Percentiles rank a stretch among this genome's conserved stretches.
Evolutionary conservation across 192 early-diverging fungal genomes (phyloP).

Genomic region (Entophlyctis luteolus): DNA sequence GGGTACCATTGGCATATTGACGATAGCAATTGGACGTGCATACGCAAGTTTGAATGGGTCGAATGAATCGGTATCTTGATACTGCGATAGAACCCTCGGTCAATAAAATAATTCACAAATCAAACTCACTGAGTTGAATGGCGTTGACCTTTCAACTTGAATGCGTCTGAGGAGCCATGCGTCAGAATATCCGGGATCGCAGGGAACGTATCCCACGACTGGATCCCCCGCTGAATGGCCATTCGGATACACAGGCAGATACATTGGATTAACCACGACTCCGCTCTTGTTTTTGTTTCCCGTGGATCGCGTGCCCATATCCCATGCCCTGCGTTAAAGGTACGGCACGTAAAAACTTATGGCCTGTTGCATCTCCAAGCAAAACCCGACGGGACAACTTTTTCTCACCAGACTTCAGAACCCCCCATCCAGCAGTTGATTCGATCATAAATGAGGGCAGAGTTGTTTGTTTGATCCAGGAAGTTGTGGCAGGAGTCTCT

Average conservation of each 20-base stretch:
- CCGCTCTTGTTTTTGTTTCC: not conserved
- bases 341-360: too few relatives aligned
- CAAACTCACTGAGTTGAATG: constrained; percentile 15
- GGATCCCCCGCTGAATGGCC: constrained; percentile 13
- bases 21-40: not conserved
- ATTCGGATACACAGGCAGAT: constrained; percentile 16
- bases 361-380: too few relatives aligned
- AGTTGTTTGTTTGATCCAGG: not conserved
- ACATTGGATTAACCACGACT: constrained; percentile 18
- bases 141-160: not conserved
- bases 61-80: not conserved
- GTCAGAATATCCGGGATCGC: constrained; percentile 19
- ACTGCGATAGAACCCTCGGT: too few relatives aligned
- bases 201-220: constrained; percentile 6
- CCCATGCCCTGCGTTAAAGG: constrained; percentile 4
- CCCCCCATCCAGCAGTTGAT: not conserved
- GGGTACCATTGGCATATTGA: constrained; percentile 20
- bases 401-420: constrained; percentile 1
- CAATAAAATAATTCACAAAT: too few relatives aligned
- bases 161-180: constrained; percentile 13
- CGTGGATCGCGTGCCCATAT: constrained; percentile 12
- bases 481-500: constrained; percentile 19
- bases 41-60: not conserved
- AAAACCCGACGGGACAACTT: not conserved
- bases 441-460: constrained; percentile 1